These are phyloP conservation scores for Globisporangium apiculatum DNA, from an alignment of 352 stramenopile species.

Conservation along the genomic window DNA sequence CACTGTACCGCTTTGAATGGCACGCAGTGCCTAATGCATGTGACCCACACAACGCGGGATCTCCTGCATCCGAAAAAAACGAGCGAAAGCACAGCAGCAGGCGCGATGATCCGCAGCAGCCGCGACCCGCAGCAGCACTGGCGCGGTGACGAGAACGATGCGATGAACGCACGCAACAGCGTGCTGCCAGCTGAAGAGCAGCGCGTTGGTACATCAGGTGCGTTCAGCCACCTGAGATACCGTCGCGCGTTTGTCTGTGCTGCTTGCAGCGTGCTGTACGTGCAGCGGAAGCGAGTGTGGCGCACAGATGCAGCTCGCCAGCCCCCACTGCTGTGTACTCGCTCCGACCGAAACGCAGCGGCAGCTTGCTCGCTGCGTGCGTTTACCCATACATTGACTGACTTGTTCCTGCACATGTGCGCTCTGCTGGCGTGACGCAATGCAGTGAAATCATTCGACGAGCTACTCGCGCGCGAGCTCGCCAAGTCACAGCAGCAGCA, in stretches of 20 bases:
- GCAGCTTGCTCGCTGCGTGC: not conserved
- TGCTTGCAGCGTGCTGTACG: not conserved
- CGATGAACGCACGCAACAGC: conserved; percentile 2
- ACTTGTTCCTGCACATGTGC: too few species aligned
- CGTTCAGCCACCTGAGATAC: not conserved
- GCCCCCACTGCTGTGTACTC: too few species aligned
- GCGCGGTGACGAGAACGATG: conserved; percentile 6
- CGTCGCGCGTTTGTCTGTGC: not conserved
- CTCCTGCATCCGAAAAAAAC: too few species aligned
- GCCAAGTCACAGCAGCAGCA: conserved; percentile 23
- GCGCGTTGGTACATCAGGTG: conserved; percentile 11
- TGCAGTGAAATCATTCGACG: conserved; percentile 52
- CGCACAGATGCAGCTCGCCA: too few species aligned
- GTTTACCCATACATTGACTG: too few species aligned
- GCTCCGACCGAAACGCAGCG: too few species aligned
- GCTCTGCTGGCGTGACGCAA: not conserved
- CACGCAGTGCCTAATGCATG: too few species aligned
- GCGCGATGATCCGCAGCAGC: not conserved
- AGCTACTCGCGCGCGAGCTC: conserved; percentile 57
- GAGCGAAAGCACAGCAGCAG: too few species aligned
- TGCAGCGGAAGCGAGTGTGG: too few species aligned
- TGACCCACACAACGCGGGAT: too few species aligned
- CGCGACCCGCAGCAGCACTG: conserved; percentile 6
- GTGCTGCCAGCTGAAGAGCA: conserved; percentile 8
- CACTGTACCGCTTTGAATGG: too few species aligned